Evolutionary conservation across 176 grass and related monocot genomes (phyloP), one percentile per base, ranked within the genome.

Genomic region (Puccinellia tenuiflora): DNA sequence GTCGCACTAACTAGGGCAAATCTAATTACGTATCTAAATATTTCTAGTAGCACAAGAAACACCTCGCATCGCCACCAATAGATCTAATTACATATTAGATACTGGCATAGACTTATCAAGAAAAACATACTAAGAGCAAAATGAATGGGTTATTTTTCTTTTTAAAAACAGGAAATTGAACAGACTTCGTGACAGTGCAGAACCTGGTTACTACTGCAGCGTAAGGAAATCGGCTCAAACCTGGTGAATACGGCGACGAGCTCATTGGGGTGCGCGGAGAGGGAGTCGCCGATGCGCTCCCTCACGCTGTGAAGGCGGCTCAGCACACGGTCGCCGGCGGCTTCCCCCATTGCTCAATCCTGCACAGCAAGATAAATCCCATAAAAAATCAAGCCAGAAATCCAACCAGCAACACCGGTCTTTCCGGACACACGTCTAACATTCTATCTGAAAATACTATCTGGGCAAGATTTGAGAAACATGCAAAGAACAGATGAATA

Each of bases 201-300:
- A 60, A 35, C 6, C 60, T 51, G 51, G 43, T 38, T 62, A 62
- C 8, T 47, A 54, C 18, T 26, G 24, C 18, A 28, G 24, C 28
- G n/a, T 0, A 80, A 31, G 1, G 9, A 63, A 79, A 38, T 30
- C 0, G 34, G 64, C 25, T 52, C 54, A 21, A 77, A 99, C 96
- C 96, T 99, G 78, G 96, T 96, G 91, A 99, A 99, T 76, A 96
- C 87, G 18, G 96, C 93, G 26, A 96, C 91, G 26, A 99, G 90
- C 87, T 99, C 96, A 86, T 99, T 99, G 7, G 93, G 93, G 82
- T 99, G 96, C 6, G 91, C 89, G n/a, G 93, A 94, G 79, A 99
- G 97, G 63, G 93, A 90, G 37, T 90, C 93, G 0, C 97, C 91
- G 64, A 94, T 90, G 70, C 86, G 89, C 86, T 99, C 97, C 88